These are phyloP conservation scores for Magnaporthiopsis incrustans DNA, from an alignment of 2,329 filamentous ascomycete species.

Conservation along the genomic window DNA sequence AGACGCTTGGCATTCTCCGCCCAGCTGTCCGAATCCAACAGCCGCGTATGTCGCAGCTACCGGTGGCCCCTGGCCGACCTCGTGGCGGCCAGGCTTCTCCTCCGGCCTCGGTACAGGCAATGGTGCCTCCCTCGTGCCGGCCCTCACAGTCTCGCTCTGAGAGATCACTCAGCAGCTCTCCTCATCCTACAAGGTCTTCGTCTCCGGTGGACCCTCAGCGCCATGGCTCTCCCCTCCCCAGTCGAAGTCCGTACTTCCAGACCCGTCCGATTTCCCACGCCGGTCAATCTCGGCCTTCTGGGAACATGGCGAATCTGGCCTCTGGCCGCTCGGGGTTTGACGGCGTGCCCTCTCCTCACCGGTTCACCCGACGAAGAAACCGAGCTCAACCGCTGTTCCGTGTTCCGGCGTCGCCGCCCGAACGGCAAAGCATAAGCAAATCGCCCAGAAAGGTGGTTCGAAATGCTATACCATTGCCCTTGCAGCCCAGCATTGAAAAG, in stretches of 20 bases:
- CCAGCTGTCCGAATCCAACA: background rate
- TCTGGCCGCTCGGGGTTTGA: background rate
- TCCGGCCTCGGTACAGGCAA: background rate
- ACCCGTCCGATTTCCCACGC: no score
- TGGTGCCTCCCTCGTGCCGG: background rate
- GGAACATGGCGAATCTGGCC: background rate
- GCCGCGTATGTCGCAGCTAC: background rate
- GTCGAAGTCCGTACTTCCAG: background rate
- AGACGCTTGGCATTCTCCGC: constrained; percentile 3
- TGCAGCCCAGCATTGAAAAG: background rate
- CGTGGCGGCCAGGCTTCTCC: background rate
- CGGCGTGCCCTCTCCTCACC: background rate
- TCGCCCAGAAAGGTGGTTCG: background rate
- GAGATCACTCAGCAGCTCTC: background rate
- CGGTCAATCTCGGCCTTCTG: no score
- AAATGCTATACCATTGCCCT: background rate
- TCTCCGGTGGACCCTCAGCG: background rate
- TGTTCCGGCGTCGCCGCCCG: no score
- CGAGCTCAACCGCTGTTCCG: background rate
- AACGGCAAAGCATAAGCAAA: background rate
- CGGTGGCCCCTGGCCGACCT: background rate
- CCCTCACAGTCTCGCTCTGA: background rate
- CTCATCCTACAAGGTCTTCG: background rate
- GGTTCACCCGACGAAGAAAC: background rate
- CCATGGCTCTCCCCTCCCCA: background rate